Base-by-base conservation (phyloP, 2,329 filamentous ascomycete genomes). In the Scedosporium boydii region DNA sequence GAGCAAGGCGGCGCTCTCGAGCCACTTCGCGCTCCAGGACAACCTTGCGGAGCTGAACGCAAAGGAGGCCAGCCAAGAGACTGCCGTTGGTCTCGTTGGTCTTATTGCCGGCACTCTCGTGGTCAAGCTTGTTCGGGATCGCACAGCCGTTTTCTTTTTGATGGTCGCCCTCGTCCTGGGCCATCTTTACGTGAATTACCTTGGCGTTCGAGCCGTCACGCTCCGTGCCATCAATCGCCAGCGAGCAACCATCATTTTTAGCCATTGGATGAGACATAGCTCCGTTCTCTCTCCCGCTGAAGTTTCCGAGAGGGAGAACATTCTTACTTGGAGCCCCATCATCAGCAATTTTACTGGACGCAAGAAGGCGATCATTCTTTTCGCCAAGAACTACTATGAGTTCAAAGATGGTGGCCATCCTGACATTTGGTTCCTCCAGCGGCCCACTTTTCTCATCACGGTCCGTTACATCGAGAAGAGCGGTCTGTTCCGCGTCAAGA, bases 11-110 rank as follows among this genome's bases (percentile, higher is more conserved):
- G 93, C 89, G 65, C 76, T 99, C 67, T 95, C 90, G 71, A 89
- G 91, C 10, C 95, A 99, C 75, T 98, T 99, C 78, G 92, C 93
- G 7, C 85, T 81, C 67, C 86, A 87, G 71, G 90, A 91, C 44
- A 98, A 97, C 72, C 76, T 98, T 55, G 93, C 91, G 1, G 93
- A 98, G 73, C 80, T 99, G 63, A 98, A 97, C 75, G 93, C 93
- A 63, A 87, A 96, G 82, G 93, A 98, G 72, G 92, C 92, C 12
- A 96, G 90, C 67, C 95, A 98, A 76, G 95, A 98, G 75, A 98
- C 93, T 0, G 86, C 96, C 21, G 90, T 99, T 63, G 93, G 91
- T 2, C 80, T 98, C 27, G 65, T 96, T 41, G 95, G 95, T 2
- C 92, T 98, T 84, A 80, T 96, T 60, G 85, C 83, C 14, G 95